Base-by-base conservation (phyloP, 768 basidiomycete genomes). In the Pluteus cervinus region DNA sequence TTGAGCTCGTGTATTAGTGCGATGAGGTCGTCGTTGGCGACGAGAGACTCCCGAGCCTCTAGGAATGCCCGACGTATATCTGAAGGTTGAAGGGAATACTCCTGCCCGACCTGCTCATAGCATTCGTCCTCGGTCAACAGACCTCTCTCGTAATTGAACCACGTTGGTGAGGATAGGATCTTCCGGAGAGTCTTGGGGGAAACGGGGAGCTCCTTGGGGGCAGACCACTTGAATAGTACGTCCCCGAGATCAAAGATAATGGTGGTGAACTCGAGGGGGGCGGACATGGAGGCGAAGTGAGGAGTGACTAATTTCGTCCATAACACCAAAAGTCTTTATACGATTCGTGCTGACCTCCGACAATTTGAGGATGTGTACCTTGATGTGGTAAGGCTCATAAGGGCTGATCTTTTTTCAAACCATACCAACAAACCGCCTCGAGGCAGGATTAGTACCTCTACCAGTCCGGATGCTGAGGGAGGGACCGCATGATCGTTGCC, bases 221-320 rank as follows among this genome's bases (percentile, higher is more conserved):
- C 44, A 7, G 72, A 75, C 74, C 75, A 79, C 28, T 59, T 62
- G 53, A 76, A 75, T 32, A 76, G 59, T 5, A 76, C 74, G 46
- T 75, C 75, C 14, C 75, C 73, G 22, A 77, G 57, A 51, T 76
- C 75, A 51, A 75, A 66, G 46, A 76, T 65, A 44, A 75, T 53
- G 7, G 66, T 57, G 24, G 59, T 56, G 26, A 28, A 9, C 14
- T 9, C 14, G 14, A 28, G 26, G 26, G 14, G 26, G 14, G 26
- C 14, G 9, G 26, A 14, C 26, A 28, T n/a, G n/a, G n/a, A n/a
- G n/a, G n/a, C n/a, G n/a, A n/a, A n/a, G n/a, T n/a, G n/a, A n/a
- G n/a, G n/a, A n/a, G n/a, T n/a, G n/a, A n/a, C n/a, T n/a, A n/a
- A n/a, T n/a, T n/a, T n/a, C n/a, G n/a, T n/a, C n/a, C n/a, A n/a